These are phyloP conservation scores for Tuber brumale DNA, from an alignment of 495 filamentous ascomycete species.

Conservation along the genomic window DNA sequence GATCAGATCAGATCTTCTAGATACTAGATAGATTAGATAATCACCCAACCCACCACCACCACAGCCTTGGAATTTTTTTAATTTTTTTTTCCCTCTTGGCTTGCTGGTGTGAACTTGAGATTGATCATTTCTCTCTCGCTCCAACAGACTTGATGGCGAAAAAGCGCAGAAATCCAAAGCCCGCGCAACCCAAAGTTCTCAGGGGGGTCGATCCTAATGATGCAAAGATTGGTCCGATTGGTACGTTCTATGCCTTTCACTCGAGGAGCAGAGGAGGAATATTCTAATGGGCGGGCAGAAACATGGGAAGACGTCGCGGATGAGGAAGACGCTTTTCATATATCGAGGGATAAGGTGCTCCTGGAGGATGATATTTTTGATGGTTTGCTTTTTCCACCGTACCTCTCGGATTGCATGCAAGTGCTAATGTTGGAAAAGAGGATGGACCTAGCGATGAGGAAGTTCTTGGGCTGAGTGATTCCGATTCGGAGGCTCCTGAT, in stretches of 20 bases:
- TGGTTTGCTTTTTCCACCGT: conserved; percentile 8
- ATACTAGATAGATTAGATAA: background rate
- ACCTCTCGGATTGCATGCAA: background rate
- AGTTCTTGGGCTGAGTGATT: conserved; percentile 60
- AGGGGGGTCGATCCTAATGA: conserved; percentile 51
- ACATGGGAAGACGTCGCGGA: conserved; percentile 82
- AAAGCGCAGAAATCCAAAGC: conserved; percentile 28
- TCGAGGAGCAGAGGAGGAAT: background rate
- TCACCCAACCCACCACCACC: background rate
- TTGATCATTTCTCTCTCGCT: background rate
- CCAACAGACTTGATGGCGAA: conserved; percentile 30
- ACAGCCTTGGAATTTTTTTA: background rate
- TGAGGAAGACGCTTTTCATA: conserved; percentile 85
- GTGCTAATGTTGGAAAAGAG: conserved; percentile 16
- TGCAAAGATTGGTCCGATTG: conserved; percentile 54
- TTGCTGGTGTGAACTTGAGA: background rate
- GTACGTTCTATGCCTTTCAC: conserved; percentile 15
- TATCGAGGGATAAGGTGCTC: conserved; percentile 74
- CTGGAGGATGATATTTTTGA: conserved; percentile 59
- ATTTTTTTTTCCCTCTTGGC: background rate
- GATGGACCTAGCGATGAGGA: conserved; percentile 72
- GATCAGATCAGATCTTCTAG: background rate
- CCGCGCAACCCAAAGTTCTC: conserved; percentile 43
- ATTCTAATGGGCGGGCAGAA: conserved; percentile 22
- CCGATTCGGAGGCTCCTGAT: conserved; percentile 51